Evolutionary conservation across 2,329 filamentous ascomycete species (phyloP).

Genomic region (Atkinsonella hypoxylon): DNA sequence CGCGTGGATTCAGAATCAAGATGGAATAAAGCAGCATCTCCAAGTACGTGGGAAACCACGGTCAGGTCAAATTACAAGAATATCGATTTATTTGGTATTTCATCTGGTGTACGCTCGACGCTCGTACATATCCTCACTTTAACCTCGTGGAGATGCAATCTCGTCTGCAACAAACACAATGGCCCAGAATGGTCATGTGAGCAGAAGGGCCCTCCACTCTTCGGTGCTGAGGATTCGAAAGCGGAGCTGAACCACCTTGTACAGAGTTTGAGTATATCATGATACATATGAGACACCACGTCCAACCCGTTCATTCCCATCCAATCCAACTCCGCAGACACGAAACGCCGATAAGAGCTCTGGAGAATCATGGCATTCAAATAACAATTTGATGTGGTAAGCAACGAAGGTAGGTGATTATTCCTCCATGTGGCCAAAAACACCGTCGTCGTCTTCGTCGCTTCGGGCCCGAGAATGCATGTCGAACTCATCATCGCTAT

Average conservation of each 20-base stretch:
- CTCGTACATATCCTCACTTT: constrained; percentile 52
- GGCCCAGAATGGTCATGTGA: constrained; percentile 11
- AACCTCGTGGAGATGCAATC: constrained; percentile 52
- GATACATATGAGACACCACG: constrained; percentile 38
- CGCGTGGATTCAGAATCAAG: background rate
- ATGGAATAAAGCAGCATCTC: background rate
- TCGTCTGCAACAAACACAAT: constrained; percentile 16
- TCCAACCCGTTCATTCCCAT: constrained; percentile 18
- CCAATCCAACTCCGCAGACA: constrained; percentile 23
- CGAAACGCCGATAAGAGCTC: constrained; percentile 6
- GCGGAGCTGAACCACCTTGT: constrained; percentile 51
- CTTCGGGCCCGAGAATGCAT: constrained; percentile 49
- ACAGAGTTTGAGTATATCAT: constrained; percentile 28
- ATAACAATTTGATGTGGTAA: background rate
- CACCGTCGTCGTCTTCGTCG: constrained; percentile 87
- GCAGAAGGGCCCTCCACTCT: constrained; percentile 42
- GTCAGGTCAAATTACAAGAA: background rate
- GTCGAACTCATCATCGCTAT: constrained; percentile 57
- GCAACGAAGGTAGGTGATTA: constrained; percentile 25
- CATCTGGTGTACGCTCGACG: constrained; percentile 48
- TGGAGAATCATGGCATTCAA: background rate
- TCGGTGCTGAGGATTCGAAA: constrained; percentile 52
- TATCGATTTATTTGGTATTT: constrained; percentile 22
- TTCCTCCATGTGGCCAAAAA: constrained; percentile 95
- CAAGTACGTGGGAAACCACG: background rate